These are phyloP conservation scores for Kurtzmaniella cleridarum DNA, from an alignment of 805 yeast genomes.

Conservation along the genomic window DNA sequence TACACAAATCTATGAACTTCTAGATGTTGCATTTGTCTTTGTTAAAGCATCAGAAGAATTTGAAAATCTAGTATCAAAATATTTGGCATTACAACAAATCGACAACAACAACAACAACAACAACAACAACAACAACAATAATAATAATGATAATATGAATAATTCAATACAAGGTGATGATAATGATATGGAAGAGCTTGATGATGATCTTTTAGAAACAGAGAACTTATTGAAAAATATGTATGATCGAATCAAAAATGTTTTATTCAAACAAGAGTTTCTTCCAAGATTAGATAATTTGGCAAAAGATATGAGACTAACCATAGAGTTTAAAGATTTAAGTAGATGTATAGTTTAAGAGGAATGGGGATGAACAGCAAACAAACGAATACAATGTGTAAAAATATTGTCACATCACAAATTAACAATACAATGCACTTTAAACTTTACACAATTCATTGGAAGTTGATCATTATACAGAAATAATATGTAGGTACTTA, in stretches of 20 bases:
- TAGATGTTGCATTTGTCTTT: slow-evolving; percentile 28
- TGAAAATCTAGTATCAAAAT: slow-evolving; percentile 20
- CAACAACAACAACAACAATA: slow-evolving; percentile 4
- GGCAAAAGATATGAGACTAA: slow-evolving; percentile 48
- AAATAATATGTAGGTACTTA: no score
- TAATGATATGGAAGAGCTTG: slow-evolving; percentile 12
- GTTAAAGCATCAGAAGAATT: slow-evolving; percentile 32
- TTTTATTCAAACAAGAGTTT: slow-evolving; percentile 38
- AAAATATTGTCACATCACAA: no score
- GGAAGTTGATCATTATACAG: no score
- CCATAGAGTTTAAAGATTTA: slow-evolving; percentile 45
- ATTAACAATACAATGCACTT: no score
- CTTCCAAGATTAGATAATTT: slow-evolving; percentile 37
- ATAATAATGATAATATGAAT: slow-evolving; percentile 5
- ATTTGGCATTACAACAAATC: slow-evolving; percentile 23
- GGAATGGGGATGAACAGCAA: neutral
- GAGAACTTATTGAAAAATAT: slow-evolving; percentile 29
- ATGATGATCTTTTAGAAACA: slow-evolving; percentile 23
- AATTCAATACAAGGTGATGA: slow-evolving; percentile 2
- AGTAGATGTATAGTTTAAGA: slow-evolving; percentile 24
- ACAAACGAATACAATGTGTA: no score
- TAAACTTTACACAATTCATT: no score
- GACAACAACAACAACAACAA: slow-evolving; percentile 10
- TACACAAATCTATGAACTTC: slow-evolving; percentile 24
- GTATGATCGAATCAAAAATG: slow-evolving; percentile 34